These are phyloP conservation scores for Daedalea quercina DNA, from an alignment of 768 basidiomycete species.

Conservation along the genomic window DNA sequence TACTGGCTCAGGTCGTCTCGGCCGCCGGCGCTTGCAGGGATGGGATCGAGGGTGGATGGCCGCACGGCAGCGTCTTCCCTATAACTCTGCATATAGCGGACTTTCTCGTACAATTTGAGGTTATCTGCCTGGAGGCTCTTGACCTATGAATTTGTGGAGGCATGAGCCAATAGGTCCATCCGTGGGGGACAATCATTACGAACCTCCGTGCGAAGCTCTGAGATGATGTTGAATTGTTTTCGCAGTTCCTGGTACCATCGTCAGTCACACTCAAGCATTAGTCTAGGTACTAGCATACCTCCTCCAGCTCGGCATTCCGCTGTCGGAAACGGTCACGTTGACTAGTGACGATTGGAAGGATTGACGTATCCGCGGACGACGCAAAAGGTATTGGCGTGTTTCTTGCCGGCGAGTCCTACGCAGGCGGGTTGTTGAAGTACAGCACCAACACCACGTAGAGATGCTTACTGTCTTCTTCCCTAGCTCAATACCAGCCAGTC, in stretches of 20 bases:
- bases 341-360: slow-evolving; percentile 96
- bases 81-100: slow-evolving; percentile 97
- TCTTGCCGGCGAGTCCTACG: slow-evolving; percentile 28
- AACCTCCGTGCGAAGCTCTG: slow-evolving; percentile 87
- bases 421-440: no score
- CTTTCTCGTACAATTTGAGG: slow-evolving; percentile 97
- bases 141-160: slow-evolving; percentile 11
- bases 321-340: slow-evolving; percentile 97
- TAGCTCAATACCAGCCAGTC: slow-evolving; percentile 68
- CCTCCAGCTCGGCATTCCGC: slow-evolving; percentile 94
- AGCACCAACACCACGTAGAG: no score
- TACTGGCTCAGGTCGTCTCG: slow-evolving; percentile 84
- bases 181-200: not conserved
- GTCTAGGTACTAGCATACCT: slow-evolving; percentile 39
- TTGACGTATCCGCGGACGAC: slow-evolving; percentile 82
- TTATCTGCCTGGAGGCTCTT: slow-evolving; percentile 85
- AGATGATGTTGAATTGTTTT: slow-evolving; percentile 91
- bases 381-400: slow-evolving; percentile 66
- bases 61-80: slow-evolving; percentile 58
- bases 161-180: not conserved
- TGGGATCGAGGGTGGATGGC: slow-evolving; percentile 60
- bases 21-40: slow-evolving; percentile 40
- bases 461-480: slow-evolving; percentile 42
- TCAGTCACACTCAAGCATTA: not conserved
- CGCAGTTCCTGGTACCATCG: slow-evolving; percentile 68